A percentile compares a stretch with the other conserved stretches of the same genome.
Evolutionary conservation across 2,329 filamentous ascomycete species (phyloP).

Genomic region (Paecilomyces sp.): DNA sequence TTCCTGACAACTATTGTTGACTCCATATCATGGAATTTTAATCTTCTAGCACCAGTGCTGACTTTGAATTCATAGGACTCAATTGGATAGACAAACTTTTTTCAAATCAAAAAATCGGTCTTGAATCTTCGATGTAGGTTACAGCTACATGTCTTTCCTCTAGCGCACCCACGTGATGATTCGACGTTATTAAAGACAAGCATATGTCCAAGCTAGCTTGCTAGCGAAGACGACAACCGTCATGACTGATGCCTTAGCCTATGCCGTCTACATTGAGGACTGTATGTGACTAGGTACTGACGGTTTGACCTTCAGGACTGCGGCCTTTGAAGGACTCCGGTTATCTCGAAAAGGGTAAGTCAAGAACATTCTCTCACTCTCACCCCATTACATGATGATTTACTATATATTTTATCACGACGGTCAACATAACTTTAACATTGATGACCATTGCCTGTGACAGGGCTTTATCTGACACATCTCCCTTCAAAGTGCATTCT

Average conservation of each 20-base stretch:
- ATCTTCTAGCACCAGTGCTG: conserved; percentile 8
- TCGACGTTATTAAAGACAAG: conserved; percentile 81
- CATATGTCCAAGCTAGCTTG: conserved; percentile 80
- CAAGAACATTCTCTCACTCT: conserved; percentile 1
- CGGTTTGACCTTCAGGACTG: background rate
- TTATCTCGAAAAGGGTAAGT: conserved; percentile 9
- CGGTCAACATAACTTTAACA: conserved; percentile 73
- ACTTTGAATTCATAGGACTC: conserved; percentile 3
- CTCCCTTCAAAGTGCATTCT: conserved; percentile 3
- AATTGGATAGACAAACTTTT: background rate
- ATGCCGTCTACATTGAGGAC: conserved; percentile 5
- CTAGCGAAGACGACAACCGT: conserved; percentile 47
- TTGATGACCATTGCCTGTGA: conserved; percentile 77
- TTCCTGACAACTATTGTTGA: conserved; percentile 35
- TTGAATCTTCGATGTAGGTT: background rate
- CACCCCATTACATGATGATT: conserved; percentile 57
- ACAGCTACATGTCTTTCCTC: conserved; percentile 9
- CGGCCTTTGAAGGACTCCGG: background rate
- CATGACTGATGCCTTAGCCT: conserved; percentile 37
- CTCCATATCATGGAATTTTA: conserved; percentile 3
- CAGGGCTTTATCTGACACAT: conserved; percentile 49
- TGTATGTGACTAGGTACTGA: conserved; percentile 3
- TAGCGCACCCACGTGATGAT: conserved; percentile 60
- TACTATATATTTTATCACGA: conserved; percentile 63
- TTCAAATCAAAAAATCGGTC: background rate